phyloP scores from a whole-genome alignment of 108 stramenopile species.

The Chaetoceros muelleri region DNA sequence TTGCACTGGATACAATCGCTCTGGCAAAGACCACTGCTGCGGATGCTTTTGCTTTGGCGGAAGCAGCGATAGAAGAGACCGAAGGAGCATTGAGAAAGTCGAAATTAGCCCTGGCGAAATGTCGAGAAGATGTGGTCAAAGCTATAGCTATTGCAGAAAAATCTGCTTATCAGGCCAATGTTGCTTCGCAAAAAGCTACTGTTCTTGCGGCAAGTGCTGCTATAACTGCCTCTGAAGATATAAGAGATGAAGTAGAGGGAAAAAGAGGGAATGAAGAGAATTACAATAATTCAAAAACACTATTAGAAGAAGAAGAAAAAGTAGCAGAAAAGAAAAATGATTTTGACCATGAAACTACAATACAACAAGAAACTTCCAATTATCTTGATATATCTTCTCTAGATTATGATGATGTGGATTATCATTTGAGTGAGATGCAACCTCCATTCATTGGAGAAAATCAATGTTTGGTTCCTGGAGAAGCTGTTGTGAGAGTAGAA shows the following conservation, averaged over 20 bases:
- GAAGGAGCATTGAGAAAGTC: constrained; percentile 24
- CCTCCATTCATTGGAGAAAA: constrained; percentile 70
- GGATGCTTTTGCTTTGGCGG: constrained; percentile 41
- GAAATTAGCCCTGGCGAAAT: constrained; percentile 11
- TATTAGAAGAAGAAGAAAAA: constrained; percentile 19
- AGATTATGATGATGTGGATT: constrained; percentile 67
- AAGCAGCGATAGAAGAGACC: constrained; percentile 25
- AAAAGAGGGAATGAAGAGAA: constrained; percentile 16
- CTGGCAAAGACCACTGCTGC: constrained; percentile 13
- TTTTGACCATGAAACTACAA: not conserved
- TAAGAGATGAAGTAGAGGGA: constrained; percentile 11
- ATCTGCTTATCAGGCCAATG: constrained; percentile 3
- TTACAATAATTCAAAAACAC: constrained; percentile 7
- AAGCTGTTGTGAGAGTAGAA: constrained; percentile 75
- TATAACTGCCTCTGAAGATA: constrained; percentile 22
- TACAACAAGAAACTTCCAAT: not conserved
- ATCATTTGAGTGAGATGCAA: constrained; percentile 58
- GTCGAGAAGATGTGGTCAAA: constrained; percentile 20
- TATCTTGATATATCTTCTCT: constrained; percentile 35
- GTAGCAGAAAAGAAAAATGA: not conserved
- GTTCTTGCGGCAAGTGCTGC: constrained; percentile 18
- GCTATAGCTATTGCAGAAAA: constrained; percentile 6
- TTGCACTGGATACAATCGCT: constrained; percentile 7
- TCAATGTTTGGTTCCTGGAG: constrained; percentile 73
- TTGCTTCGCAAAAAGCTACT: constrained; percentile 2